Evolutionary conservation across 1,284 basidiomycete species (phyloP), one percentile per base, ranked within the genome.

Genomic region (Moesziomyces parantarcticus): DNA sequence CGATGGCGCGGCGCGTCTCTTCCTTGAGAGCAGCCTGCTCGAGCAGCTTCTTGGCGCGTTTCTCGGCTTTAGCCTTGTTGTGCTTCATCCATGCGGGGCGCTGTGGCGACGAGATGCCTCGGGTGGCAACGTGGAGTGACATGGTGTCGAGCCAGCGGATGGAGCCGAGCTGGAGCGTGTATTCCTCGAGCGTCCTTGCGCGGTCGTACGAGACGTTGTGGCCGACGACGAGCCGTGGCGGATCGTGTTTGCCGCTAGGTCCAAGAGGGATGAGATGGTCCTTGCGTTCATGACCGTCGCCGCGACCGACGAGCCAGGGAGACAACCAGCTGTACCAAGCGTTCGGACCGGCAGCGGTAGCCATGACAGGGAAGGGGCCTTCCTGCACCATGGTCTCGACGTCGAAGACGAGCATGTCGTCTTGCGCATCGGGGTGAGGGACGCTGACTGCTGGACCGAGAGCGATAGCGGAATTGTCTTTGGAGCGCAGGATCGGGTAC

Each of bases 271-370:
- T 90, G 48, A 96, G 86, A 44, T 95, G 94, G 48, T 89, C 86
- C 1, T 88, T 87, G 47, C 89, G 86, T 2, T 86, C 83, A 34
- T 72, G 48, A 6, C 61, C 45, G 5, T 70, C 52, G 3, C 89
- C 87, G 69, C 91, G 88, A 13, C 89, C 89, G 6, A 97, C 88
- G 5, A 99, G 86, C 90, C 94, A 96, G 0, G 96, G 96, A 1
- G 92, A 95, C 60, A 97, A 89, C 96, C 97, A 99, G 5, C 90
- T 89, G 82, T 99, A 99, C 95, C 96, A 99, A 1, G 90, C 91
- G 39, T 89, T 89, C 18, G 88, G 86, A 5, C 93, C 91, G 0
- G 89, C 92, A 2, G 95, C 95, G 58, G 91, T 92, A 0, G 97
- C 95, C 88, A 99, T 92, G 80, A 98, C 87, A 2, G 96, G 88